Base-by-base conservation (phyloP, 2,329 filamentous ascomycete species). In the Mycosphaerella arachidis region DNA sequence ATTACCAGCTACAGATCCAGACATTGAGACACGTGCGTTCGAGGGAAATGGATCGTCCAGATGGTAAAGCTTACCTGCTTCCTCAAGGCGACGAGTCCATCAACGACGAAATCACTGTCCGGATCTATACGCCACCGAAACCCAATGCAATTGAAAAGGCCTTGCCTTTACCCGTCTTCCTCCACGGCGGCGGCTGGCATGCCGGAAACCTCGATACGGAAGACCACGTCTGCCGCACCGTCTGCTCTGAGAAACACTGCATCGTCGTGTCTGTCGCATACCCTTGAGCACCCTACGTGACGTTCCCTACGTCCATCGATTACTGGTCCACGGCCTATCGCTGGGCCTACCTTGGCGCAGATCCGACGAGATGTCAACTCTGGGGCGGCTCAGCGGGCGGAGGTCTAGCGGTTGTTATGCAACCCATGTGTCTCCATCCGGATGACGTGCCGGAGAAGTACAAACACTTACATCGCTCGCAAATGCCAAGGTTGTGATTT, bases 231-330 rank as follows among this genome's bases (percentile, higher is more conserved):
- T 75, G 74, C 61, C 64, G 72, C 30, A 62, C 67, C 18, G 62
- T 76, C 27, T 65, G 72, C 31, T 66, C 69, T 24, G 56, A 64
- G 43, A 67, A 67, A 1, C 68, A 71, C 12, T 72, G 69, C 52
- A 63, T 75, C 48, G 63, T 76, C 35, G 68, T 76, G 43, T 70
- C 69, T 9, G 69, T 76, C 31, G 69, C 71, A 27, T 77, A 76
- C 59, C 69, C 70, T 12, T 58, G 69, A 6, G 43, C 50, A 18
- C 57, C 40, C n/a, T 16, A 16, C 3, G 37, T 40, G 20, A 55
- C 40, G 20, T 60, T 68, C 35, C 69, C 70, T n/a, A 63, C 64
- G n/a, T 65, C 67, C 43, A 63, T 74, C 12, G 68, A 73, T 8
- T 72, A 75, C 64, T 62, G 46, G 50, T 46, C 53, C n/a, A 10